Evolutionary conservation across 108 stramenopile species (phyloP).

Genomic region (Phaeodactylum tricornutum): DNA sequence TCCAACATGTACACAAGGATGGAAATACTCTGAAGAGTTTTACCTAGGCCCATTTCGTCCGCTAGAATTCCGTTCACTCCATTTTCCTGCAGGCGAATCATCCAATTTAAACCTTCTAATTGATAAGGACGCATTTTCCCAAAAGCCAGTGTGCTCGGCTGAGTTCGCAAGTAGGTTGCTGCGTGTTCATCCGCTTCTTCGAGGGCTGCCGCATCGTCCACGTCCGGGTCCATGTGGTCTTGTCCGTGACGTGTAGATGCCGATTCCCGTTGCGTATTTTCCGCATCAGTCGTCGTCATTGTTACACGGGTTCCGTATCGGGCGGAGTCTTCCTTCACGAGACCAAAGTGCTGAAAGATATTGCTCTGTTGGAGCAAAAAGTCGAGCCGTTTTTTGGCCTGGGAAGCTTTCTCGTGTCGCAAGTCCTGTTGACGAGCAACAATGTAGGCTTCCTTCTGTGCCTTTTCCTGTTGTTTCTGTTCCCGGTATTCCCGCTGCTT

Average conservation of each 20-base stretch:
- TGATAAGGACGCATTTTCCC: constrained; percentile 91
- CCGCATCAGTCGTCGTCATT: background rate
- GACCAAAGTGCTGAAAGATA: constrained; percentile 93
- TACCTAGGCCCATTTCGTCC: constrained; percentile 41
- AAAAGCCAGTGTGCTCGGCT: constrained; percentile 73
- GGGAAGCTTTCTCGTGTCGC: constrained; percentile 48
- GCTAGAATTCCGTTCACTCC: constrained; percentile 89
- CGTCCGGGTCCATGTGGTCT: constrained; percentile 10
- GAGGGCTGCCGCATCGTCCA: constrained; percentile 28
- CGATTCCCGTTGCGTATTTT: background rate
- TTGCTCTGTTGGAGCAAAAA: constrained; percentile 89
- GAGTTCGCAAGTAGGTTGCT: constrained; percentile 72
- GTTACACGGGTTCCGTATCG: constrained; percentile 30
- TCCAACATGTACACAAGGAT: constrained; percentile 67
- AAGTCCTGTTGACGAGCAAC: constrained; percentile 60
- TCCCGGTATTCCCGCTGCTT: constrained; percentile 40
- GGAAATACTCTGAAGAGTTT: constrained; percentile 91
- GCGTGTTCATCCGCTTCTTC: constrained; percentile 71
- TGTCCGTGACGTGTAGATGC: constrained; percentile 12
- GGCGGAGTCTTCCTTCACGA: constrained; percentile 61
- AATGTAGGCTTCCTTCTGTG: constrained; percentile 59
- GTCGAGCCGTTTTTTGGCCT: constrained; percentile 84
- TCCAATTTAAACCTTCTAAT: constrained; percentile 96
- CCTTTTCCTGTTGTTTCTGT: constrained; percentile 40
- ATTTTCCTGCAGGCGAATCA: constrained; percentile 91